Conservation (phyloP, 345 rosid genomes). For the Pistacia vera region DNA sequence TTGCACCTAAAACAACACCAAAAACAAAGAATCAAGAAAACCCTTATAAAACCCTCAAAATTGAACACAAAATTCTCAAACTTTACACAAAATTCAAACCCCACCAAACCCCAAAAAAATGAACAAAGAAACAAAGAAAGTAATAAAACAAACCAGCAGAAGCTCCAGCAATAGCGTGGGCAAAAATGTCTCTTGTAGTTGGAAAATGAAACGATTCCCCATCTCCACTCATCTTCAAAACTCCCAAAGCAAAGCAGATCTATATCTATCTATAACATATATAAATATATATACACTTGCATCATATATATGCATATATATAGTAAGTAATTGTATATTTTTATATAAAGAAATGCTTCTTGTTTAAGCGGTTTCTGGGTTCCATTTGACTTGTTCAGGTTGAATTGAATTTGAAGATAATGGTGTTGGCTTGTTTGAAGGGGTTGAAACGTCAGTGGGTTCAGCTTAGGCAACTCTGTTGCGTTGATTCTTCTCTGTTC, state of each 20-base stretch:
- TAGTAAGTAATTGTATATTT: no score
- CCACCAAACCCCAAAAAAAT: not conserved
- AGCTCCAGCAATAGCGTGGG: slow-evolving; percentile 85
- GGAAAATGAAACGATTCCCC: slow-evolving; percentile 39
- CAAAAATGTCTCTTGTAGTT: slow-evolving; percentile 40
- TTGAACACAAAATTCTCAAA: not conserved
- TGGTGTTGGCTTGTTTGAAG: slow-evolving; percentile 12
- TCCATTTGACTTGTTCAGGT: not conserved
- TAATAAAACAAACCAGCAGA: slow-evolving; percentile 64
- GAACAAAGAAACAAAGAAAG: not conserved
- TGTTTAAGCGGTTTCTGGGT: not conserved
- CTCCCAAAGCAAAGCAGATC: slow-evolving; percentile 30
- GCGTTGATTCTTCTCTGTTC: no score
- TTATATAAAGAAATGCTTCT: not conserved
- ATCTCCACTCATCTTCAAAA: slow-evolving; percentile 23
- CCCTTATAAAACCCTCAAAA: not conserved
- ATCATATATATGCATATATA: not conserved
- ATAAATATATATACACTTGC: not conserved
- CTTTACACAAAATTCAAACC: not conserved
- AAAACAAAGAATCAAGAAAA: not conserved
- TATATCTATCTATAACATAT: not conserved
- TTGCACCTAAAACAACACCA: slow-evolving; percentile 56
- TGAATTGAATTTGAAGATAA: not conserved
- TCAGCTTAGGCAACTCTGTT: no score
- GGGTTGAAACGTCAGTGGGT: not conserved